Conservation (phyloP, 2,329 filamentous ascomycete species). For the Colletotrichum liaoningense region DNA sequence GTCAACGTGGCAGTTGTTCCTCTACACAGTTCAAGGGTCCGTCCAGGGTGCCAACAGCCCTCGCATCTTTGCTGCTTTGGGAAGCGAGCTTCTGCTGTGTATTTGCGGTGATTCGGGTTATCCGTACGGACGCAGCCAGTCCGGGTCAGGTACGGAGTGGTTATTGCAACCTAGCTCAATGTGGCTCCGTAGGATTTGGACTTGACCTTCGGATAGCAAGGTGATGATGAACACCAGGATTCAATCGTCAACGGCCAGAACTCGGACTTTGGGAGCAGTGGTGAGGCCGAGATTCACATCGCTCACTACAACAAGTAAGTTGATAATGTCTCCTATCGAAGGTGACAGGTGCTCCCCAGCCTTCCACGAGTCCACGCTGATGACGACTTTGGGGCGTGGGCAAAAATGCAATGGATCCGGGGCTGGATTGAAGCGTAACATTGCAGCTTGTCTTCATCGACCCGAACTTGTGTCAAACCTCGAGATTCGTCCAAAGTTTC, state of each 20-base stretch:
- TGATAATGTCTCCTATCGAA: background rate
- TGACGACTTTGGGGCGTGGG: background rate
- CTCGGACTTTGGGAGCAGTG: background rate
- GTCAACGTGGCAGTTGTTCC: constrained; percentile 28
- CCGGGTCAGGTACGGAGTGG: background rate
- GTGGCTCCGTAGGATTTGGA: background rate
- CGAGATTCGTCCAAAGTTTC: background rate
- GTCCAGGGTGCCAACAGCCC: background rate
- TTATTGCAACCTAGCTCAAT: background rate
- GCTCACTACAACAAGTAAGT: background rate
- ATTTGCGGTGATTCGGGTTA: background rate
- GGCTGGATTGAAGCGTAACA: background rate
- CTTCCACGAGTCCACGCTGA: background rate
- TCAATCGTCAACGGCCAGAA: background rate
- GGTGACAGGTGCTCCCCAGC: background rate
- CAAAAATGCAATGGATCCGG: background rate
- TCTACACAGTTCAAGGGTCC: background rate
- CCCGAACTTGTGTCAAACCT: background rate
- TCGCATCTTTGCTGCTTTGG: background rate
- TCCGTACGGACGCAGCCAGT: background rate
- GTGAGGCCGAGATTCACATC: background rate
- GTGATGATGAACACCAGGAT: background rate
- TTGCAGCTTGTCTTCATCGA: constrained; percentile 2
- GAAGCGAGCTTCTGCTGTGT: background rate
- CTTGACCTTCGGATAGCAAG: background rate